Base-by-base conservation (phyloP, 1,284 basidiomycete genomes). In the Leccinum subfulvum region DNA sequence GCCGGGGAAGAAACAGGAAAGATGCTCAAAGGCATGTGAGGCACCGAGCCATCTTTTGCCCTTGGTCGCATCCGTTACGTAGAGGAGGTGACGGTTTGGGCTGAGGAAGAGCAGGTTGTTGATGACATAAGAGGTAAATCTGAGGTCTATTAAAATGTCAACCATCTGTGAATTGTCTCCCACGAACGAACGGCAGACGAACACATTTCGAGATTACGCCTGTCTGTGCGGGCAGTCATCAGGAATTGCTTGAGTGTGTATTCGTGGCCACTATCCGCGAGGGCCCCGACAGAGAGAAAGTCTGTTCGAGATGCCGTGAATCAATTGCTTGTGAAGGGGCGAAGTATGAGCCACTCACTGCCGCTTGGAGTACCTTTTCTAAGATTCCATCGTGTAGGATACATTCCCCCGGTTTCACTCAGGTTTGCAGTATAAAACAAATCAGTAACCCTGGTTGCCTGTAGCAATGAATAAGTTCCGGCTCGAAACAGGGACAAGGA, bases 1-100 rank as follows among this genome's bases (percentile, higher is more conserved):
- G 10, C 89, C 90, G 0, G 89, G 88, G 58, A 91, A 79, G 79
- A 92, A 92, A 74, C 90, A 92, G 1, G 89, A 84, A 56, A 92
- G 79, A 69, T 92, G 90, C 68, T 92, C 88, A 65, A 91, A 85
- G n/a, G 67, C 71, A 68, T 88, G 83, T 4, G 81, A 77, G 7
- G 84, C 79, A 2, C 62, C 54, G n/a, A 65, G 62, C 18, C 67
- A 11, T 8, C 64, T 60, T 66, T 68, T 39, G 68, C 64, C 39
- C 67, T 71, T 69, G 13, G 55, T 63, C 14, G 76, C 78, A 67
- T 89, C 86, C 1, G 89, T 90, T 11, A 89, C 86, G 67, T 91
- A 92, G 54, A 92, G 81, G 13, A 92, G 80, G 21, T 84, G 74
- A 4, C 91, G 87, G 3, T 75, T 79, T 0, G 87, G 86, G 3